Evolutionary conservation across 148 eudicot genomes (phyloP), one percentile per base, ranked within the genome.

Genomic region (Bassia scoparia): DNA sequence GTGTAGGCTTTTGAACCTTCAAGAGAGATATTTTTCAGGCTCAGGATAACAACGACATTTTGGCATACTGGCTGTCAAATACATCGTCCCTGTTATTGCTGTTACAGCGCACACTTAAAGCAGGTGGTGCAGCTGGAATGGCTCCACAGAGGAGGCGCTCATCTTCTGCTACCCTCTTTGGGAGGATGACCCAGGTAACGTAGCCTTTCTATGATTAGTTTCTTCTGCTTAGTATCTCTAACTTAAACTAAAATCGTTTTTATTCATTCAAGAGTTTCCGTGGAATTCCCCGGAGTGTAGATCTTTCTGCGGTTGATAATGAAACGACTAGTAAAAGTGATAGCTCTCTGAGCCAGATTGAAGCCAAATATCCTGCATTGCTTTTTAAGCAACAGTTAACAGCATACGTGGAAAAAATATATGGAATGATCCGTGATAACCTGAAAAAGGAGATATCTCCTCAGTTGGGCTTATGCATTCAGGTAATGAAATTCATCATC

Each of bases 11-110:
- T 71, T 74, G 66, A 74, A 52, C 20, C 23, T 70, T 18, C 30
- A 55, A 34, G 31, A 52, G 34, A 7, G 10, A 27, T 56, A 20
- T 80, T 60, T 27, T 23, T 62, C 80, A 88, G 90, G 89, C 90
- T 69, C 93, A 90, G 78, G 98, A 90, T 70, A 92, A 87, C 75
- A 90, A 89, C 80, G 91, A 87, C 75, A 72, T 52, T 38, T 77
- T 92, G 78, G 98, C 90, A 23, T 92, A 92, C 80, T 92, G 98
- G 98, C 81, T 92, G 50, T 88, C 96, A 67, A 92, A 92, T 83
- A 83, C 89, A 46, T 88, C 98, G 63, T 87, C 88, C 68, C 80
- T 92, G 81, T 77, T 92, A 76, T 72, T 92, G 80, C 82, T 92
- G 70, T 67, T 92, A 79, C 98, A 92, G 84, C 87, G 81, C 56